A percentile compares a stretch with the other conserved stretches of the same genome.
Conservation (phyloP, 257 asterid species). For the Osmanthus fragrans region DNA sequence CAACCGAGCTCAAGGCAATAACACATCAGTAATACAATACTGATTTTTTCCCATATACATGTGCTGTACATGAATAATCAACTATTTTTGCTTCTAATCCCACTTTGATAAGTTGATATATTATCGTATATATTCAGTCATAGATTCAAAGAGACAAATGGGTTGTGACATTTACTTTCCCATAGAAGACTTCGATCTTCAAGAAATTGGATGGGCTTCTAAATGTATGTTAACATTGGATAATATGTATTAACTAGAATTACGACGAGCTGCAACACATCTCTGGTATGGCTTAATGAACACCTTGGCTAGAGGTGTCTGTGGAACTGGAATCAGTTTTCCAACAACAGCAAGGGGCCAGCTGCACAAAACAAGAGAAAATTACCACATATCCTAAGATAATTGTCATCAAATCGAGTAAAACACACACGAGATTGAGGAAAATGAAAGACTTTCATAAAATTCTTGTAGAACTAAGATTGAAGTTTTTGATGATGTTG, state of each 20-base stretch:
- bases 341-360: slow-evolving; percentile 93
- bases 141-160: slow-evolving; percentile 2
- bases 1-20: too few species aligned
- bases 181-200: slow-evolving; percentile 4
- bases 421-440: background rate
- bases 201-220: slow-evolving; percentile 19
- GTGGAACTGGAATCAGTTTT: slow-evolving; percentile 80
- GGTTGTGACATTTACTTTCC: slow-evolving; percentile 15
- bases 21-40: background rate
- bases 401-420: background rate
- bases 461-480: background rate
- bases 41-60: background rate
- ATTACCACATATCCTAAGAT: background rate
- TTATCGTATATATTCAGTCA: background rate
- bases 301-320: slow-evolving; percentile 77
- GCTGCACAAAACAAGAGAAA: slow-evolving; percentile 40
- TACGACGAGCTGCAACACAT: slow-evolving; percentile 55
- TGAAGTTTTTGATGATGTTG: background rate
- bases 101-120: slow-evolving; percentile 25
- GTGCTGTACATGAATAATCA: background rate
- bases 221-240: background rate
- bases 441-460: background rate
- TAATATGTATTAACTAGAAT: slow-evolving; percentile 20
- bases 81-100: slow-evolving; percentile 10
- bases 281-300: slow-evolving; percentile 67